Evolutionary conservation across 108 stramenopile species (phyloP).

Genomic region (Aurantiochytrium sp.): DNA sequence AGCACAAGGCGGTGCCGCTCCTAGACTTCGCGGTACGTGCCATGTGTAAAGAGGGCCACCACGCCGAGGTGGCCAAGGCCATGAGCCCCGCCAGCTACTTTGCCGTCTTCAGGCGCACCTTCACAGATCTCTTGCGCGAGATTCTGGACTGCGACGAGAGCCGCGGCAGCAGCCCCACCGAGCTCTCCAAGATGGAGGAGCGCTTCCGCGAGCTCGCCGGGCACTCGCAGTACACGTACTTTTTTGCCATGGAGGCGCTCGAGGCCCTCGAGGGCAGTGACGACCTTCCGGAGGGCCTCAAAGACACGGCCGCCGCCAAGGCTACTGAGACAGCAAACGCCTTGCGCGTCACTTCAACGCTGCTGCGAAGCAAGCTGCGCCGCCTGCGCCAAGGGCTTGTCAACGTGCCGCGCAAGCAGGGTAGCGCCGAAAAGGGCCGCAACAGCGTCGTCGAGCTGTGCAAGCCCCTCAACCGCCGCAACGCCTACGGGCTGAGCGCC

Average conservation of each 20-base stretch:
- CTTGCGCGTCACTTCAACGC: not conserved
- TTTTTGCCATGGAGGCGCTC: conserved; percentile 29
- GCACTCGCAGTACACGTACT: conserved; percentile 10
- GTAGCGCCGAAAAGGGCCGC: not conserved
- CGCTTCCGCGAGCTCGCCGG: conserved; percentile 12
- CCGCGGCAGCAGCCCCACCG: not conserved
- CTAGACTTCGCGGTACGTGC: not conserved
- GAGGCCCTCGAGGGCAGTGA: conserved; percentile 22
- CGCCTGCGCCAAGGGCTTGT: not conserved
- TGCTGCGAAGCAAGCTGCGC: not conserved
- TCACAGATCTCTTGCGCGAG: not conserved
- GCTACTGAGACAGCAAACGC: not conserved
- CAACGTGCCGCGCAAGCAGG: conserved; percentile 19
- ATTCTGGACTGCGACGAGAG: not conserved
- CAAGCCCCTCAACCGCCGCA: not conserved
- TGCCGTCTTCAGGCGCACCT: conserved; percentile 18
- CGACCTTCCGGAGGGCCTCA: not conserved
- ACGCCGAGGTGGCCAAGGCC: not conserved
- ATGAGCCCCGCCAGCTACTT: not conserved
- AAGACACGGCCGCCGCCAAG: not conserved
- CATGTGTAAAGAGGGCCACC: conserved; percentile 8
- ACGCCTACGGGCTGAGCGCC: not conserved
- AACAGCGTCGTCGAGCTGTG: not conserved
- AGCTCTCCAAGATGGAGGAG: conserved; percentile 16
- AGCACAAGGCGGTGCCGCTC: conserved; percentile 9